Evolutionary conservation across 495 filamentous ascomycete species (phyloP), one percentile per base, ranked within the genome.

Genomic region (Cercophora scortea): DNA sequence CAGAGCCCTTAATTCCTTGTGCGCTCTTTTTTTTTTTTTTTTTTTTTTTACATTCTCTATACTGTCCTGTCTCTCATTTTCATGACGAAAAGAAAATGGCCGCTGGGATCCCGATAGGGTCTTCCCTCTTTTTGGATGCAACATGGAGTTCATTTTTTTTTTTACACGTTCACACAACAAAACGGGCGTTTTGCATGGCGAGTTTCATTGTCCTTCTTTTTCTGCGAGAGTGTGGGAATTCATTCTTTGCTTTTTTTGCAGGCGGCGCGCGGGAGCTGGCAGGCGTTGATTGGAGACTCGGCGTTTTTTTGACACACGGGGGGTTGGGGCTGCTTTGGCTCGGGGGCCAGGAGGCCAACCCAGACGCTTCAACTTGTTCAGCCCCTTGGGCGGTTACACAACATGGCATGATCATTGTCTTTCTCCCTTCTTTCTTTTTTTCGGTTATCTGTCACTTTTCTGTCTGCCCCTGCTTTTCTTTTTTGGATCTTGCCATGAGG

Each of bases 371-470:
- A n/a, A n/a, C 25, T 25, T 25, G 25, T 25, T 25, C 25, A 25
- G 25, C 25, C 25, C 25, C 25, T 25, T 25, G 25, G 25, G 25
- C 25, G 25, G 25, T 25, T 25, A 25, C 25, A 25, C 25, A 25
- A 25, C 25, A 25, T 25, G 25, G 5, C 25, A 25, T 25, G 25
- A 25, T 25, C 25, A 25, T 25, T 25, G 2, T 25, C 5, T 25
- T 5, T 25, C 15, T 19, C 25, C 42, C 25, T 42, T 49, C 17
- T 50, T 38, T 50, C 35, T 35, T 34, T 42, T 36, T 43, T 19
- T 17, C 49, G 8, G 19, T 40, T 32, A 19, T 39, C n/a, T 17
- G 45, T 40, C 59, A 49, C 32, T 55, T 49, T 55, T 49, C 11
- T 60, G 13, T 4, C 46, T 25, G 25, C 25, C 25, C 25, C 25